phyloP scores from a whole-genome alignment of 768 basidiomycete genomes.

The Tulasnella sp. region DNA sequence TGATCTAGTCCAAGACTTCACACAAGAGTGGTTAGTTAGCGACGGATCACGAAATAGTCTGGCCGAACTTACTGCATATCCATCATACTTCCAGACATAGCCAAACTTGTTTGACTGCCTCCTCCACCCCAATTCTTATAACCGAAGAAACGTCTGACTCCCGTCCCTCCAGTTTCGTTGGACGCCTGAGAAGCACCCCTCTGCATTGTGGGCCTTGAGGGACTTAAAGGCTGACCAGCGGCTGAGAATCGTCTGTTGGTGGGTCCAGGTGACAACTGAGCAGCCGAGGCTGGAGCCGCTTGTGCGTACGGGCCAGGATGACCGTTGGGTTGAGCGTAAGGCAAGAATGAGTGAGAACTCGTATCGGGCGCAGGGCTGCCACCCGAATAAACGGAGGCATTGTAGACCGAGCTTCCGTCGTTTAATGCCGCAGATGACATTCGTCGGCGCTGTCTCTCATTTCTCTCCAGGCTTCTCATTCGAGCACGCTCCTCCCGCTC shows the following conservation, averaged over 20 bases:
- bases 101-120: conserved; percentile 74
- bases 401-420: conserved; percentile 1
- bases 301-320: background rate
- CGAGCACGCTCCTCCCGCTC: conserved; percentile 64
- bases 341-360: background rate
- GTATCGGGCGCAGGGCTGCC: conserved; percentile 11
- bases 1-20: conserved; percentile 68
- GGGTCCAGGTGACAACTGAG: background rate
- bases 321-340: background rate
- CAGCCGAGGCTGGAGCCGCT: background rate
- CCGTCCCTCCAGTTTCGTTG: conserved; percentile 11
- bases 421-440: conserved; percentile 1
- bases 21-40: conserved; percentile 4
- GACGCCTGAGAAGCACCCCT: conserved; percentile 10
- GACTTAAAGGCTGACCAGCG: background rate
- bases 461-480: conserved; percentile 55
- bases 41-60: background rate
- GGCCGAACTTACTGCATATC: conserved; percentile 74
- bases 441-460: conserved; percentile 50
- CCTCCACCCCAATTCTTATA: conserved; percentile 58
- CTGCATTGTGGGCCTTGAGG: background rate
- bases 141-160: conserved; percentile 55
- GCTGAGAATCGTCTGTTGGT: conserved; percentile 15
- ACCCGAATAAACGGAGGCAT: conserved; percentile 15
- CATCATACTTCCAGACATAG: conserved; percentile 77